Base-by-base conservation (phyloP, 106 monocot genomes). In the Cymbidium sinense region DNA sequence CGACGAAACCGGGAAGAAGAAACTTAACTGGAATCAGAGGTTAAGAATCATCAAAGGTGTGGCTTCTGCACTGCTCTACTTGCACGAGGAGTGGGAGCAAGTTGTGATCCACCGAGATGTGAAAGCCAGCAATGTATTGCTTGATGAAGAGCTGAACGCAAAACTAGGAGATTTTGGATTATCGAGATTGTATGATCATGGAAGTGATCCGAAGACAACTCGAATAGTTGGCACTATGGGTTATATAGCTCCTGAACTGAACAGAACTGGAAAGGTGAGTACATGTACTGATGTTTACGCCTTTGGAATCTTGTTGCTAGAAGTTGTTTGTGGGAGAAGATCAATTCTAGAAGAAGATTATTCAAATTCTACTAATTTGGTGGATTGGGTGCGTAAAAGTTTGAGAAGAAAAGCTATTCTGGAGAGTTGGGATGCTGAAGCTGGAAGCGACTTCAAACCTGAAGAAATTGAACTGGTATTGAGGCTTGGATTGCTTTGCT, bases 121-220 rank as follows among this genome's bases (percentile, higher is more conserved):
- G 29, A 93, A 93, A 81, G 90, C 93, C 3, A 93, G 93, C 84
- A 93, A 93, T 79, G 90, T 93, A 30, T 82, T 93, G 43, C 93
- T 93, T 47, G 93, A 93, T 86, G 86, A 64, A 29, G 93, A 93
- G 20, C 74, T 93, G 81, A 85, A 84, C 67, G 90, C 88, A 19
- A 67, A 86, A 44, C 86, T 93, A 21, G 90, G 90, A 29, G 90
- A 90, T 78, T 93, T 90, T 85, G 88, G 93, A 5, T 77, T 93
- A 5, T 86, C 94, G 5, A 94, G 86, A 84, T 83, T 94, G 12
- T 82, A 94, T 80, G 94, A 94, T 70, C 94, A 89, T 79, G 94
- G 91, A 25, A 78, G 84, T 31, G 87, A 94, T 74, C 86, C 94
- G 31, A 51, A 31, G 20, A 76, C 79, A 27, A 71, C 79, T 4